These are phyloP conservation scores for Eucalyptus curtisii DNA, from an alignment of 345 rosid species.

Conservation along the genomic window DNA sequence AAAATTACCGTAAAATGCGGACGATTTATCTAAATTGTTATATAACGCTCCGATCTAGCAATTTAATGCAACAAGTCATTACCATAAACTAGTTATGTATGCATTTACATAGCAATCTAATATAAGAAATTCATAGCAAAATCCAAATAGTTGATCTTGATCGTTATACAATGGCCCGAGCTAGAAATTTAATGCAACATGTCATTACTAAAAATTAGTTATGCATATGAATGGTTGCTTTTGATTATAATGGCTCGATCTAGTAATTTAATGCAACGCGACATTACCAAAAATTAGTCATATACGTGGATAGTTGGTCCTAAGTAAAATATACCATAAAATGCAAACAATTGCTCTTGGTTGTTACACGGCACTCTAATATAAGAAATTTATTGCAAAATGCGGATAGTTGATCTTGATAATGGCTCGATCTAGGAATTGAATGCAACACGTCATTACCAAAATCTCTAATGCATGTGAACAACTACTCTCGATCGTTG, in stretches of 20 bases:
- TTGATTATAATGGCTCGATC: not conserved
- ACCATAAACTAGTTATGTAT: too few relatives aligned
- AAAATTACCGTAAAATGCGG: rapidly evolving
- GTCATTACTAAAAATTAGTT: not conserved
- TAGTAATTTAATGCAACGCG: too few relatives aligned
- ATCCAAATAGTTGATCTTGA: too few relatives aligned
- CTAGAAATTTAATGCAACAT: not conserved
- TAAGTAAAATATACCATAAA: not conserved
- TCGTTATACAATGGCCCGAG: too few relatives aligned
- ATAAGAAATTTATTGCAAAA: not conserved
- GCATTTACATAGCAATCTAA: too few relatives aligned
- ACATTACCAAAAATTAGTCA: too few relatives aligned
- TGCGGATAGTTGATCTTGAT: rapidly evolving
- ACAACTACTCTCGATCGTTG: rapidly evolving
- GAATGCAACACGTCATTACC: too few relatives aligned
- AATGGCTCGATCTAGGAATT: not conserved
- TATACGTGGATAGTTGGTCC: not conserved
- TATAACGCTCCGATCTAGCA: rapidly evolving
- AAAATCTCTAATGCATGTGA: not conserved
- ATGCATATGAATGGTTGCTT: not conserved
- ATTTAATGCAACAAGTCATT: not conserved
- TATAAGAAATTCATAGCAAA: too few relatives aligned
- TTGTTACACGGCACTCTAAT: not conserved
- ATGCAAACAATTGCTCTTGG: not conserved
- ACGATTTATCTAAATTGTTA: rapidly evolving